A percentile compares a stretch with the other conserved stretches of the same genome.
phyloP scores from a whole-genome alignment of 441 rosid genomes.

The Rhodomyrtus psidioides region DNA sequence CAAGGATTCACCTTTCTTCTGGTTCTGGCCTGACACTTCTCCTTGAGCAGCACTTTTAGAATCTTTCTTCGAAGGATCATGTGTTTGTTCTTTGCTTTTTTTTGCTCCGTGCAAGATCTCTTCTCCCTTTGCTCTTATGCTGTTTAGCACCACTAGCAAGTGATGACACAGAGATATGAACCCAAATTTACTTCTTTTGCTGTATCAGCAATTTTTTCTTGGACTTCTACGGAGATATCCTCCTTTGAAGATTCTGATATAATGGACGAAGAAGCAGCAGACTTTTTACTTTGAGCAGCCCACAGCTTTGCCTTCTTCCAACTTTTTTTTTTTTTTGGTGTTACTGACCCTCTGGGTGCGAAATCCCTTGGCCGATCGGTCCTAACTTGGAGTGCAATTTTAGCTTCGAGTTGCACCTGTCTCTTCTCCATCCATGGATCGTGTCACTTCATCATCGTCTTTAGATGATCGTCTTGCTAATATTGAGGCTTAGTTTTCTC shows the following conservation, averaged over 20 bases:
- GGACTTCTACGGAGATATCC: conserved; percentile 1
- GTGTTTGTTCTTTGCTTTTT: conserved; percentile 26
- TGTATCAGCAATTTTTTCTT: conserved; percentile 7
- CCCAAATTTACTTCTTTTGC: conserved; percentile 9
- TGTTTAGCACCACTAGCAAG: conserved; percentile 14
- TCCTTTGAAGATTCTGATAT: conserved; percentile 1
- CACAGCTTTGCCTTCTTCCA: conserved; percentile 32
- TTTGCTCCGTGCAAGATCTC: conserved; percentile 39
- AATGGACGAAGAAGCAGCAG: conserved; percentile 1
- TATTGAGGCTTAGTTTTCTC: too few relatives aligned
- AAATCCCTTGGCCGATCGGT: too few relatives aligned
- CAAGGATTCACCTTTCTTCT: conserved; percentile 14
- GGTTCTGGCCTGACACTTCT: conserved; percentile 11
- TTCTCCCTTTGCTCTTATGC: conserved; percentile 21
- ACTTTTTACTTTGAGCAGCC: conserved; percentile 17
- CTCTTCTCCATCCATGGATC: too few relatives aligned
- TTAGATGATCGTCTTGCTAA: too few relatives aligned
- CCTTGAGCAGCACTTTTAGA: conserved; percentile 10
- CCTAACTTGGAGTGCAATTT: too few relatives aligned
- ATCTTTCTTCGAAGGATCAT: conserved; percentile 13
- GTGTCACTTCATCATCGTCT: too few relatives aligned
- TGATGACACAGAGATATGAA: conserved; percentile 20
- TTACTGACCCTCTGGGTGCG: too few relatives aligned
- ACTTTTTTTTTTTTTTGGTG: conserved; percentile 19
- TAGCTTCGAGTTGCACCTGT: too few relatives aligned